phyloP scores from a whole-genome alignment of 2,329 filamentous ascomycete species.

The Nothomitra cinnamomea region DNA sequence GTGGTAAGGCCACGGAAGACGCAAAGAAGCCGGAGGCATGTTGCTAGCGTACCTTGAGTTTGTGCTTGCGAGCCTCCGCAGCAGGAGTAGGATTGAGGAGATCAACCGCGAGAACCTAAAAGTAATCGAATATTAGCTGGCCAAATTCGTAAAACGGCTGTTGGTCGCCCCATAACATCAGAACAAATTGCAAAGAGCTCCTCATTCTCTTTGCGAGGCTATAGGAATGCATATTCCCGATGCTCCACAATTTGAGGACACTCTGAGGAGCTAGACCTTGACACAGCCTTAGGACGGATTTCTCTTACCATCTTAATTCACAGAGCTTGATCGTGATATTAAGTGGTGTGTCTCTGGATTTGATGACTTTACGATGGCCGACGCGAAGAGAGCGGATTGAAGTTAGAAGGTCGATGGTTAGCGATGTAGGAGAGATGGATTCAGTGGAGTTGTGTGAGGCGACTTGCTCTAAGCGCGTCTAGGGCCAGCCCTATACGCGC shows the following conservation, averaged over 20 bases:
- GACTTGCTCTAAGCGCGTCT: background rate
- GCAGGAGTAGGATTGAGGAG: conserved; percentile 97
- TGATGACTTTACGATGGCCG: background rate
- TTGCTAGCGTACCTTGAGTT: conserved; percentile 71
- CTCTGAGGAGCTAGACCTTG: background rate
- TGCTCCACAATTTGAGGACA: background rate
- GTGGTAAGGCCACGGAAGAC: background rate
- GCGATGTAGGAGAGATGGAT: background rate
- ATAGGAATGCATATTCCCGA: background rate
- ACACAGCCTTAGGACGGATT: background rate
- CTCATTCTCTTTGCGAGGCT: background rate
- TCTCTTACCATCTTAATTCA: conserved; percentile 4
- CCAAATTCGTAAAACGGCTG: background rate
- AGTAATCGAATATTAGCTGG: background rate
- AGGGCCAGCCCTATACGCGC: background rate
- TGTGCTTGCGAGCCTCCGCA: conserved; percentile 99
- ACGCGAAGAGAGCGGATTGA: conserved; percentile 1
- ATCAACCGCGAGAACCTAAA: conserved; percentile 98
- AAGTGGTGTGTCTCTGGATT: background rate
- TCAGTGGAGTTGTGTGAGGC: background rate
- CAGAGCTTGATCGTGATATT: background rate
- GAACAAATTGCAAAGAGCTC: background rate
- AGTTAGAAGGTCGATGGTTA: conserved; percentile 3
- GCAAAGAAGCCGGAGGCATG: conserved; percentile 12
- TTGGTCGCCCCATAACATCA: background rate